Conservation (phyloP, 1,139 yeast species). For the Eremothecium sinecaudum region DNA sequence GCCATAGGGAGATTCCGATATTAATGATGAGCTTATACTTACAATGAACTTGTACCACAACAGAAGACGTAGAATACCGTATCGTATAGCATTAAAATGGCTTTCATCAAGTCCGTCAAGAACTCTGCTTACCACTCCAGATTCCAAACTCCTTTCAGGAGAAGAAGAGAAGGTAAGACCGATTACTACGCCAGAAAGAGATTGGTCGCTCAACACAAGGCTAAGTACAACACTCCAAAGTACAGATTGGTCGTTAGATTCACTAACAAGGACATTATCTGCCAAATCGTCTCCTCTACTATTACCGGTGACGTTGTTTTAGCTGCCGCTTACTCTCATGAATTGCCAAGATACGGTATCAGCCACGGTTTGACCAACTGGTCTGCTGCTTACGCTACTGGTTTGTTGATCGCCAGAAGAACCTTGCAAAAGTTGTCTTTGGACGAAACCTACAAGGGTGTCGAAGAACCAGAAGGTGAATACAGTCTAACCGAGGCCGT, state of each 20-base stretch:
- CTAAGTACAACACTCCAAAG: constrained; percentile 98
- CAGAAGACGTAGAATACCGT: no score
- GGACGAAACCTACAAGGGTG: constrained; percentile 98
- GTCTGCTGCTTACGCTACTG: constrained; percentile 99
- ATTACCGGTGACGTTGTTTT: constrained; percentile 94
- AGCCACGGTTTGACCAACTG: constrained; percentile 99
- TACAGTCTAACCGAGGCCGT: constrained; percentile 96
- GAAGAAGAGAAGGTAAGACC: constrained; percentile 99
- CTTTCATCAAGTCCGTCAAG: constrained; percentile 64
- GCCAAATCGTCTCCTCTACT: constrained; percentile 94
- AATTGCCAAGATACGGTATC: constrained; percentile 96
- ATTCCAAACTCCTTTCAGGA: constrained; percentile 99
- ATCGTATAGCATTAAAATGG: no score
- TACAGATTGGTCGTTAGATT: constrained; percentile 99
- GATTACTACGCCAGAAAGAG: constrained; percentile 99
- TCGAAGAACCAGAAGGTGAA: constrained; percentile 99
- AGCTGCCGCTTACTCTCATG: constrained; percentile 98
- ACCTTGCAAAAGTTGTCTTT: constrained; percentile 95
- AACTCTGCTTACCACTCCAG: constrained; percentile 96
- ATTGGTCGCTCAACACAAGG: constrained; percentile 99
- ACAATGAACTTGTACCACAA: no score
- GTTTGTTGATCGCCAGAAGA: constrained; percentile 98
- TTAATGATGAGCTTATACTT: no score
- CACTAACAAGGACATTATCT: constrained; percentile 99
- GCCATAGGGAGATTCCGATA: no score